Conservation (phyloP, 2,329 filamentous ascomycete species). For the Calonectria honghensis region DNA sequence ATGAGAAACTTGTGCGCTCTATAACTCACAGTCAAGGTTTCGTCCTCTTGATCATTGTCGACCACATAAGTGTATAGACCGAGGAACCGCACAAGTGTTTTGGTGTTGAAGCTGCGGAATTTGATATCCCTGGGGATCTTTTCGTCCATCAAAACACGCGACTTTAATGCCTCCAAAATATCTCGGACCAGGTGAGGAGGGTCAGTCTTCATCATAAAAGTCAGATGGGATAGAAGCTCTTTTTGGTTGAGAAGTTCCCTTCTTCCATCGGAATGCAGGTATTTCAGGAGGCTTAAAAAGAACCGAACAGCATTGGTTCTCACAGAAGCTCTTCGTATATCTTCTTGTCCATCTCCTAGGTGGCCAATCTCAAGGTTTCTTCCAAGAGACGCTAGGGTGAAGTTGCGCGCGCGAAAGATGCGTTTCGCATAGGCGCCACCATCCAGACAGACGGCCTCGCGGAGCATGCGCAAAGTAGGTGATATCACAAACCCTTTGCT, state of each 20-base stretch:
- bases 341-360: constrained; percentile 74
- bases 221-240: constrained; percentile 88
- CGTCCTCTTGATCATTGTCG: constrained; percentile 63
- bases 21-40: constrained; percentile 74
- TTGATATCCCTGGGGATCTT: constrained; percentile 84
- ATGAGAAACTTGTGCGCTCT: constrained; percentile 85
- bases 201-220: constrained; percentile 86
- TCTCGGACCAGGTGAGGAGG: constrained; percentile 84
- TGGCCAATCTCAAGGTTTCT: constrained; percentile 86
- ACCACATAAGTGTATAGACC: constrained; percentile 80
- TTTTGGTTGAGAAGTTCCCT: constrained; percentile 86
- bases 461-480: constrained; percentile 88
- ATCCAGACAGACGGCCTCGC: constrained; percentile 90
- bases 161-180: constrained; percentile 82
- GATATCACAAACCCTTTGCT: constrained; percentile 92
- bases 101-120: constrained; percentile 83
- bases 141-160: constrained; percentile 83
- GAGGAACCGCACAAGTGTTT: constrained; percentile 82
- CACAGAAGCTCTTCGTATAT: constrained; percentile 83
- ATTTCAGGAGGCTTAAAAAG: constrained; percentile 85
- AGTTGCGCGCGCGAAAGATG: constrained; percentile 85
- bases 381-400: constrained; percentile 86
- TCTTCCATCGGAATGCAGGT: constrained; percentile 85
- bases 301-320: constrained; percentile 89
- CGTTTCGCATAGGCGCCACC: constrained; percentile 86